Evolutionary conservation across 2,329 filamentous ascomycete genomes (phyloP).

Genomic region (Cladosporium colombiae): DNA sequence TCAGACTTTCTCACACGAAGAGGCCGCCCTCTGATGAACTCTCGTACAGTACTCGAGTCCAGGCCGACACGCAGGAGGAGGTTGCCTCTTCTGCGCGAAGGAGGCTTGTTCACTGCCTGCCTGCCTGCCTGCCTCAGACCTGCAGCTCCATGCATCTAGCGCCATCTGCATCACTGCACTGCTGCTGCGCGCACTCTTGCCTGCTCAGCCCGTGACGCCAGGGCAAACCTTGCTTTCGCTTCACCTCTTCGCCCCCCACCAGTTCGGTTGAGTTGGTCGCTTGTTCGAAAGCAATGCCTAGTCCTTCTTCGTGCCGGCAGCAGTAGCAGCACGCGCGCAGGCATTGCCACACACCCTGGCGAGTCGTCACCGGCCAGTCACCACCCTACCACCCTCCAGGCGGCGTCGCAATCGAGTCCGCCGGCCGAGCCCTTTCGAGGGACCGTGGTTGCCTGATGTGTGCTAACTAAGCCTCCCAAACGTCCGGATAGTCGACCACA

Average conservation of each 20-base stretch:
- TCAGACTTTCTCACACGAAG: not conserved
- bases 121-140: not conserved
- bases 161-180: not conserved
- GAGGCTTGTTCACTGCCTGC: not conserved
- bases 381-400: conserved; percentile 7
- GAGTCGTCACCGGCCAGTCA: not conserved
- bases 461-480: conserved; percentile 18
- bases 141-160: not conserved
- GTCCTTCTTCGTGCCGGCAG: conserved; percentile 9
- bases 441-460: conserved; percentile 10
- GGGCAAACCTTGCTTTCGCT: conserved; percentile 8
- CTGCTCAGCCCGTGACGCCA: conserved; percentile 12
- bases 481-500: not conserved
- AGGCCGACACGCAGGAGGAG: not conserved
- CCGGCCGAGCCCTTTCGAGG: conserved; percentile 7
- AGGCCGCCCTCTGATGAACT: not conserved
- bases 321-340: conserved; percentile 2
- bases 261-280: not conserved
- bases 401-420: conserved; percentile 20
- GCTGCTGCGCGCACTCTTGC: not conserved
- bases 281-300: not conserved
- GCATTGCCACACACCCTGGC: conserved; percentile 12
- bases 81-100: not conserved
- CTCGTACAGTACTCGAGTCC: not conserved
- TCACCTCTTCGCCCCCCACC: conserved; percentile 7